phyloP scores from a whole-genome alignment of 352 stramenopile genomes.

The Elongisporangium senticosum region DNA sequence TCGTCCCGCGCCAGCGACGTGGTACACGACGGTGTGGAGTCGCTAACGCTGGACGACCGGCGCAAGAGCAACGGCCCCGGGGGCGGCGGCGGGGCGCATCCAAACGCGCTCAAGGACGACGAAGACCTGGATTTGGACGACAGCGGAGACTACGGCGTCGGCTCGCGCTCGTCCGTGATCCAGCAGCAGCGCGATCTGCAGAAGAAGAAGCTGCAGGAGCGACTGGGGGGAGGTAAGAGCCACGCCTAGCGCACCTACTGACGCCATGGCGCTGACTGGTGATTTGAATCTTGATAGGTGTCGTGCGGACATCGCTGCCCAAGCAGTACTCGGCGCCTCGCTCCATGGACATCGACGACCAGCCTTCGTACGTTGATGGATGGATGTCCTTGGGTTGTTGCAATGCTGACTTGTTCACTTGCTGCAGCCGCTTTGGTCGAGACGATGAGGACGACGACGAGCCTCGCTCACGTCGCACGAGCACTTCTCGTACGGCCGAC shows the following conservation, averaged over 20 bases:
- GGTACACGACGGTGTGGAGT: constrained; percentile 56
- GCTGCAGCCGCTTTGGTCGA: constrained; percentile 56
- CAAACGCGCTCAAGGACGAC: constrained; percentile 76
- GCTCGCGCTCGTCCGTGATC: constrained; percentile 69
- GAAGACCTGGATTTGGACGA: constrained; percentile 60
- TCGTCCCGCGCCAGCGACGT: constrained; percentile 23
- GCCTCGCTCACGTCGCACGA: constrained; percentile 15
- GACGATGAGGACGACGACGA: constrained; percentile 60
- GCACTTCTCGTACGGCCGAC: constrained; percentile 1
- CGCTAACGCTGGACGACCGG: constrained; percentile 55
- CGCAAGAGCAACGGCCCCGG: constrained; percentile 15
- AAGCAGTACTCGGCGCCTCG: constrained; percentile 77
- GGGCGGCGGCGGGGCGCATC: constrained; percentile 36
- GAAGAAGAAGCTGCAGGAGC: constrained; percentile 84
- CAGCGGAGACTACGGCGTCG: constrained; percentile 46
- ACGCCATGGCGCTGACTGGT: background rate
- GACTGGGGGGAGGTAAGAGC: constrained; percentile 62
- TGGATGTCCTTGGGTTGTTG: too few relatives aligned
- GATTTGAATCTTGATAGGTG: constrained; percentile 22
- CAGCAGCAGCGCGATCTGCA: constrained; percentile 82
- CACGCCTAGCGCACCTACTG: too few relatives aligned
- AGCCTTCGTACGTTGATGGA: constrained; percentile 63
- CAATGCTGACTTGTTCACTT: background rate
- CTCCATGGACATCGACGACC: constrained; percentile 69
- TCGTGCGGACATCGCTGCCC: constrained; percentile 64